Evolutionary conservation across 2,329 filamentous ascomycete species (phyloP), one percentile per base, ranked within the genome.

Genomic region (Aspergillus pseudotamarii): DNA sequence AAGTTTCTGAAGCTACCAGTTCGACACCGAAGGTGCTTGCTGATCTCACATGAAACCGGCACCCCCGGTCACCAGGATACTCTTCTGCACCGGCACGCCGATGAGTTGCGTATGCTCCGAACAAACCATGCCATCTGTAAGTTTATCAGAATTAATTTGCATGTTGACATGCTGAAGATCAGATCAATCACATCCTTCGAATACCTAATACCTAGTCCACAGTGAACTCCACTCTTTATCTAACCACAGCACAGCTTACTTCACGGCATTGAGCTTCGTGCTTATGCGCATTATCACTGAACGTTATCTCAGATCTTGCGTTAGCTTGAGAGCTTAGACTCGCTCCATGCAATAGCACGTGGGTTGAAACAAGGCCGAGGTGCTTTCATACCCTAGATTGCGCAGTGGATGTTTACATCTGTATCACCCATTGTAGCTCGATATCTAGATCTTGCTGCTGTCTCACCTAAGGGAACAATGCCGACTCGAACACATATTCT

Each of bases 51-150:
- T 34, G 32, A 34, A 34, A 1, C 32, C 11, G 4, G 32, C 32
- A 34, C 32, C 32, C 1, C 60, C 60, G 16, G 57, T 62, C 23
- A 62, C 50, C 26, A 59, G 23, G 6, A 62, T 57, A 19, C 19
- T 59, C 26, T 51, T 62, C 30, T 45, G 23, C 38, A 45, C 50
- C 11, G 56, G 26, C 56, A 58, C 4, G 16, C 19, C 23, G 4
- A 43, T 43, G 6, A 10, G 4, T 23, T 12, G 19, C 8, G 9
- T n/a, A 32, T 32, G 23, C 9, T 62, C 57, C 2, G 50, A n/a
- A 55, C 19, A 16, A 10, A 26, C n/a, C 21, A 32, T 28, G 57
- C 51, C 57, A 62, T 59, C 43, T n/a, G 46, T 16, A 23, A 6
- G 5, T 23, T 14, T n/a, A 41, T 46, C 38, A 23, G 26, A 45